Conservation (phyloP, 495 filamentous ascomycete species). For the Aspergillus saccharolyticus region DNA sequence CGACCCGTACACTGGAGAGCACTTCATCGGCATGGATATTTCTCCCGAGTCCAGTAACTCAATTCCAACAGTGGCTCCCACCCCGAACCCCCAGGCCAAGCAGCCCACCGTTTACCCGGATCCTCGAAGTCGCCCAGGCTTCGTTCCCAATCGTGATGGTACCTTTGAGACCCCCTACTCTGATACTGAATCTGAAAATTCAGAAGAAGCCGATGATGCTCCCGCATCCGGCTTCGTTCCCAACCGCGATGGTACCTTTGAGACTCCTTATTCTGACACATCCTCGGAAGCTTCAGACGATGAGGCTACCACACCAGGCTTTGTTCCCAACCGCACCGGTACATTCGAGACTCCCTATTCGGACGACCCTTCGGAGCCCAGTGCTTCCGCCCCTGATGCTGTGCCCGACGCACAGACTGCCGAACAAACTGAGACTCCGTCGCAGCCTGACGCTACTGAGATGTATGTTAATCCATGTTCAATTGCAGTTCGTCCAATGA, state of each 20-base stretch:
- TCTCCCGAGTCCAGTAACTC: not conserved
- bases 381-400: conserved; percentile 7
- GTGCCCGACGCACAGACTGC: not conserved
- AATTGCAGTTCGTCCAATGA: not conserved
- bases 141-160: conserved; percentile 24
- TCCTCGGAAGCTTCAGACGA: conserved; percentile 19
- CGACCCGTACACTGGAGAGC: conserved; percentile 20
- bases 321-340: conserved; percentile 24
- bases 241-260: conserved; percentile 24
- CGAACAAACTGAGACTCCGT: not conserved
- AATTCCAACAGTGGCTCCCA: conserved; percentile 14
- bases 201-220: conserved; percentile 5
- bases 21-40: conserved; percentile 20
- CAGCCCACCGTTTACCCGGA: conserved; percentile 1
- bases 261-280: conserved; percentile 22
- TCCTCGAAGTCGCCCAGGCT: conserved; percentile 16
- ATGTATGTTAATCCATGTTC: conserved; percentile 9
- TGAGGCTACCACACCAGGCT: conserved; percentile 9
- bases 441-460: not conserved
- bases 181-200: conserved; percentile 21
- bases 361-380: conserved; percentile 8
- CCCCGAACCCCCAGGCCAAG: conserved; percentile 4
- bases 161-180: conserved; percentile 24
- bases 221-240: conserved; percentile 17
- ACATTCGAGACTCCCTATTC: conserved; percentile 24